Evolutionary conservation across 1,284 basidiomycete species (phyloP), one percentile per base, ranked within the genome.

Genomic region (Entoloma clypeatum): DNA sequence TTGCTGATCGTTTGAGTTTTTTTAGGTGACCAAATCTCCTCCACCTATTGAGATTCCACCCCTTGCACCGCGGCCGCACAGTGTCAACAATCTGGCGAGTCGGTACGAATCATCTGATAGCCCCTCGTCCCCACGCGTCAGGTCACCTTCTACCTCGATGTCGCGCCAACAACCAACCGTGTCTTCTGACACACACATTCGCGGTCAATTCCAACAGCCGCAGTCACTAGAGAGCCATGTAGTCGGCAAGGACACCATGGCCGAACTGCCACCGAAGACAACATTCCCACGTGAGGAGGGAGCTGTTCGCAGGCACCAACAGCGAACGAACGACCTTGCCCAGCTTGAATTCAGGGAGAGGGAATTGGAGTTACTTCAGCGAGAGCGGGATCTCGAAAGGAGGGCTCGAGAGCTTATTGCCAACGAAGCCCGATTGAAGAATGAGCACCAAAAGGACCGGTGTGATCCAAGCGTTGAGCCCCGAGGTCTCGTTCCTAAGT

Each of bases 41-140:
- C 67, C 72, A 16, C 74, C 71, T n/a, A 76, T 72, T 51, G 81
- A 86, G 37, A 51, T 79, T 11, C 67, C 81, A 25, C 74, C 75
- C 9, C 56, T 85, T 18, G n/a, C n/a, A n/a, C n/a, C n/a, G n/a
- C n/a, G n/a, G n/a, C 75, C 80, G 0, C 61, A 74, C 38, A 85
- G 77, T 36, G 84, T 86, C 10, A 72, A 72, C 5, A 71, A 78
- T 46, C 62, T 87, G n/a, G 81, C 83, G 2, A 73, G 70, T 30
- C 74, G 75, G 25, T 87, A 84, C 51, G 71, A 78, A 48, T 56
- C 69, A 4, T 42, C 54, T 3, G 72, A 72, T 10, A 55, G 58
- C n/a, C 63, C 65, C 11, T 66, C 67, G 7, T 59, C 66, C 19
- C 58, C 62, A 18, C 58, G 51, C 19, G 29, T 46, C 8, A 45